Evolutionary conservation across 148 eudicot species (phyloP).

Genomic region (Rhododendron williamsianum): DNA sequence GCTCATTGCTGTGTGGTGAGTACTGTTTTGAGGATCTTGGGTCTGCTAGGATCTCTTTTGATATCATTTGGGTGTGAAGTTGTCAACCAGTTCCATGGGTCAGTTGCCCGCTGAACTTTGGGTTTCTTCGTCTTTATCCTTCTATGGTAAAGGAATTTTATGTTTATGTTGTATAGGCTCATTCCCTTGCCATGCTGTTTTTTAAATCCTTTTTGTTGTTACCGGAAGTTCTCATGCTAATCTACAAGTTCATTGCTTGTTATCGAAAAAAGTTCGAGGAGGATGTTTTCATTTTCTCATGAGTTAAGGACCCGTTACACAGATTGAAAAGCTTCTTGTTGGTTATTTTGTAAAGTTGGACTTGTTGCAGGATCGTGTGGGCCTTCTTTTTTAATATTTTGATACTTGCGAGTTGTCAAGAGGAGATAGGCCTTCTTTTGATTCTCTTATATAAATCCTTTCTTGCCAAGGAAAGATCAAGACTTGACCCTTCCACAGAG

Average conservation of each 20-base stretch:
- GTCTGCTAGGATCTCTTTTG: background rate
- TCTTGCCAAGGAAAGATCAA: background rate
- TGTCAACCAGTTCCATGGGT: background rate
- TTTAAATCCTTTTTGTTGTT: background rate
- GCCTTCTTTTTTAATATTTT: background rate
- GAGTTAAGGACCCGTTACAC: background rate
- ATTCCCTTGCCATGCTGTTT: background rate
- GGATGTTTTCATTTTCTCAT: background rate
- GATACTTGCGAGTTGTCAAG: background rate
- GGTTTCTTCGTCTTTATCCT: background rate
- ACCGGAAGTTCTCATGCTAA: background rate
- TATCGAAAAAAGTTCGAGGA: background rate
- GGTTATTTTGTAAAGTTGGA: background rate
- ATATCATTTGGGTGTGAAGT: background rate
- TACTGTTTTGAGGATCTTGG: constrained; percentile 16
- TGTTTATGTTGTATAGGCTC: background rate
- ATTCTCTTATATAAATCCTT: background rate
- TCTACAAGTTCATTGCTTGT: background rate
- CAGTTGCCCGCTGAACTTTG: background rate
- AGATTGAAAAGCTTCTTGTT: background rate
- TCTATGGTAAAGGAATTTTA: background rate
- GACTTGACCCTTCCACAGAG: background rate
- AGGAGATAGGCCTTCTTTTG: background rate
- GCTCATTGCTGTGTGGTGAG: constrained; percentile 92
- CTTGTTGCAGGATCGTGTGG: background rate